Evolutionary conservation across 345 rosid genomes (phyloP).

Genomic region (Noccaea caerulescens): DNA sequence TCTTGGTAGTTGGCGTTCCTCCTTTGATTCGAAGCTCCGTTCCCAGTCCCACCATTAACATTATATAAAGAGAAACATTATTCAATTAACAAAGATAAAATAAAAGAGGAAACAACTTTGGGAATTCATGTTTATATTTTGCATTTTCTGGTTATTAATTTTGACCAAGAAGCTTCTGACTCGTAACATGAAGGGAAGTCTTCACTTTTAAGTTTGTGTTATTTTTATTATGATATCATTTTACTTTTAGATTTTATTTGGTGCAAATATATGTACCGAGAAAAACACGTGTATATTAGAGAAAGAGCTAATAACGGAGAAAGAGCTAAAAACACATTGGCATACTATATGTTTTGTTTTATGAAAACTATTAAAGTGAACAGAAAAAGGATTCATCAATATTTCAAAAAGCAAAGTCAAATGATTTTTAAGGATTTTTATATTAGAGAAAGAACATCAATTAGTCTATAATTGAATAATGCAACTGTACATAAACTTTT

Average conservation of each 20-base stretch:
- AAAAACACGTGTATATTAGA: conserved; percentile 8
- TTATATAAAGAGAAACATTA: background rate
- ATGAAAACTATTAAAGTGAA: background rate
- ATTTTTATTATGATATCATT: background rate
- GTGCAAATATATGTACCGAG: background rate
- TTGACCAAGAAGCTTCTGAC: conserved; percentile 16
- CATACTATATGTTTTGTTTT: conserved; percentile 4
- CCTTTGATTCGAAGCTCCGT: conserved; percentile 46
- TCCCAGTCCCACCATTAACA: conserved; percentile 24
- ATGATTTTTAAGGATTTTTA: background rate
- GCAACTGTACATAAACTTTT: conserved; percentile 32
- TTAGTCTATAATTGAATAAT: conserved; percentile 33
- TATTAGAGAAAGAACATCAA: conserved; percentile 19
- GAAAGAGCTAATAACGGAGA: too few species aligned
- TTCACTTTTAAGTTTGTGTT: conserved; percentile 2
- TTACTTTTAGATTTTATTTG: background rate
- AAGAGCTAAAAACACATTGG: too few species aligned
- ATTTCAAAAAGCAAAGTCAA: conserved; percentile 5
- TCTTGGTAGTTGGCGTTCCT: conserved; percentile 38
- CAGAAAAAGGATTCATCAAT: background rate
- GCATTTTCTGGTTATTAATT: background rate
- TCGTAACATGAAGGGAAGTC: conserved; percentile 8
- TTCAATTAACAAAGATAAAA: background rate
- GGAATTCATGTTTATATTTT: background rate
- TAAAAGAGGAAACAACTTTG: background rate